Percentiles rank a stretch among this genome's conserved stretches.
These are phyloP conservation scores for Oryza glaberrima DNA, from an alignment of 176 grass and related monocot genomes.

Conservation along the genomic window DNA sequence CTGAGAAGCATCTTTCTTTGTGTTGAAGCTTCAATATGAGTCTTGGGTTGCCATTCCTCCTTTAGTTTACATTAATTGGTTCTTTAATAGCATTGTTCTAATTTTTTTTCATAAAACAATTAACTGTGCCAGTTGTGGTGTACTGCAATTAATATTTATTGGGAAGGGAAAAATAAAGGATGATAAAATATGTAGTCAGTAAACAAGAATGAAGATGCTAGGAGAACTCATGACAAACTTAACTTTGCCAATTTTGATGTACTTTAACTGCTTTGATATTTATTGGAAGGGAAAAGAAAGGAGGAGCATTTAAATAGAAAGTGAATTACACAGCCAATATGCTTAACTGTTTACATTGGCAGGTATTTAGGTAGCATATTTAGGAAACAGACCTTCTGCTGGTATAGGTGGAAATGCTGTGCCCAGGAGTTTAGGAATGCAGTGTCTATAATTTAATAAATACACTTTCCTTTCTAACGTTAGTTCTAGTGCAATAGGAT, in stretches of 20 bases:
- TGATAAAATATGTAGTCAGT: neutral
- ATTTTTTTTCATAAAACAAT: neutral
- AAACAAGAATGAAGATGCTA: neutral
- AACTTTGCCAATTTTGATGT: neutral
- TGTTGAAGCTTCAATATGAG: neutral
- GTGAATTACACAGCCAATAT: constrained; percentile 19
- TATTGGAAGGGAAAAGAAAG: constrained; percentile 17
- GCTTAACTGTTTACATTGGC: neutral
- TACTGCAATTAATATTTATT: neutral
- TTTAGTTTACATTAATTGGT: neutral
- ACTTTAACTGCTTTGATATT: neutral
- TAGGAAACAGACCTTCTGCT: neutral
- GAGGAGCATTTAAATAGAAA: neutral
- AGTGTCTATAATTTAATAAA: neutral
- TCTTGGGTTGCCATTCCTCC: neutral
- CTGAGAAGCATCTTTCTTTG: neutral
- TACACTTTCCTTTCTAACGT: neutral
- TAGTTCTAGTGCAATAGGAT: constrained; percentile 30
- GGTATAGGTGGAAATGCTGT: constrained; percentile 30
- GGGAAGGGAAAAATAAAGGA: neutral
- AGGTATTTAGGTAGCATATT: constrained; percentile 13
- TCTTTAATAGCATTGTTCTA: neutral
- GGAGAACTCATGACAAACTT: neutral
- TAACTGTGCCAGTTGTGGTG: neutral
- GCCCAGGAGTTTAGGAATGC: neutral